Conservation (phyloP, 495 filamentous ascomycete species). For the Tuber indicum region DNA sequence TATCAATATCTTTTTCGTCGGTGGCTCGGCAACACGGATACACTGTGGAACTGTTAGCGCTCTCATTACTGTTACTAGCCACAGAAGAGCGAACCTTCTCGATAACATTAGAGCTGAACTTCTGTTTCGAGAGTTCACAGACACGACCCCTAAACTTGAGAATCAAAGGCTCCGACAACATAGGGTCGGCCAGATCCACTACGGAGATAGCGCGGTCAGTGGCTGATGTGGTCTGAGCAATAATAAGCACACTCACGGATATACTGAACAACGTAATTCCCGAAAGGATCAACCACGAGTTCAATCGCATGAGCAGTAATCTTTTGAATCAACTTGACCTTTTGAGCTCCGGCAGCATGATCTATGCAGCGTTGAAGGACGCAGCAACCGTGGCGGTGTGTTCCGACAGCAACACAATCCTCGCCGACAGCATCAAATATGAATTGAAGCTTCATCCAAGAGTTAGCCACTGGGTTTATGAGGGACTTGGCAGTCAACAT, state of each 20-base stretch:
- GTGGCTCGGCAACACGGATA: conserved; percentile 66
- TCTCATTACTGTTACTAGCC: neutral
- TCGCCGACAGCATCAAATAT: conserved; percentile 89
- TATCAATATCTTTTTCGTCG: conserved; percentile 63
- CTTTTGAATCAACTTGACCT: conserved; percentile 71
- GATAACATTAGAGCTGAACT: conserved; percentile 98
- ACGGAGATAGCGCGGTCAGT: conserved; percentile 11
- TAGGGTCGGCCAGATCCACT: conserved; percentile 73
- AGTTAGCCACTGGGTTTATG: neutral
- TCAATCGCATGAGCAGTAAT: conserved; percentile 76
- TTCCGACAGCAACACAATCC: conserved; percentile 83
- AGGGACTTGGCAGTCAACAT: neutral
- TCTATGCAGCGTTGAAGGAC: conserved; percentile 97
- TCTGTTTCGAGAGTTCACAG: conserved; percentile 77
- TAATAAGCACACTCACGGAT: conserved; percentile 49
- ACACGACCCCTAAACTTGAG: conserved; percentile 68
- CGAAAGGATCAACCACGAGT: conserved; percentile 92
- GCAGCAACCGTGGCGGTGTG: conserved; percentile 96
- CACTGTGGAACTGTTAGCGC: conserved; percentile 48
- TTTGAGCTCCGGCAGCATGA: conserved; percentile 84
- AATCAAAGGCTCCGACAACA: conserved; percentile 80
- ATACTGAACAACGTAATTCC: conserved; percentile 98
- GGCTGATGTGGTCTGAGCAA: conserved; percentile 8
- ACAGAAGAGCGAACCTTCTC: conserved; percentile 55
- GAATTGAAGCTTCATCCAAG: conserved; percentile 50